Evolutionary conservation across 306 rosid genomes (phyloP), one percentile per base, ranked within the genome.

Genomic region (Vicia faba): DNA sequence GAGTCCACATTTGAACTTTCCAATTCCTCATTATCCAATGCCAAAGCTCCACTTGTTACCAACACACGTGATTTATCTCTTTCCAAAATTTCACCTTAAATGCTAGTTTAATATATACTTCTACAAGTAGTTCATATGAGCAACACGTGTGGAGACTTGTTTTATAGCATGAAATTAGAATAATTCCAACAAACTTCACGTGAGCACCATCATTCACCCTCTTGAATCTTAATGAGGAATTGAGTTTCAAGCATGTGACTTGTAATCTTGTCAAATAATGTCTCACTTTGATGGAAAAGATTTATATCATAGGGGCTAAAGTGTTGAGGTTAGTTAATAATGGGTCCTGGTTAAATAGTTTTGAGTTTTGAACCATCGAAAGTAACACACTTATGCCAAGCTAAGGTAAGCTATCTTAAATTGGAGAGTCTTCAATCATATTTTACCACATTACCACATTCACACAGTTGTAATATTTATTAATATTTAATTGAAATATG

Each of bases 191-290:
- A 40, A 56, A 79, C 64, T 57, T 78, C 89, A 86, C 80, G 77
- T 84, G 84, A 84, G 25, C 50, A 69, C 41, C 51, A 36, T 26
- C 26, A 7, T 31, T 8, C 56, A 38, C 28, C 40, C 71, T 44
- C 48, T 48, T 38, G 59, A 40, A 43, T 64, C 78, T 60, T 38
- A 16, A 20, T 48, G 56, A 56, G 61, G 57, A 79, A 55, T 48
- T 67, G 57, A 33, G 13, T 43, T 67, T 69, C 64, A 36, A 50
- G 54, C 68, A 72, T 71, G 77, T 71, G 75, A 67, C 53, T 18
- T 38, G 48, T 68, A 64, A 62, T 62, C 43, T 60, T 64, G 87
- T 84, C 92, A 60, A 77, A 65, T 80, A 79, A 72, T 81, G 87
- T 81, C 81, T 70, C 70, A 64, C 68, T 81, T 72, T 69, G 80